These are phyloP conservation scores for Penicillium silybi DNA, from an alignment of 495 filamentous ascomycete species.

Conservation along the genomic window DNA sequence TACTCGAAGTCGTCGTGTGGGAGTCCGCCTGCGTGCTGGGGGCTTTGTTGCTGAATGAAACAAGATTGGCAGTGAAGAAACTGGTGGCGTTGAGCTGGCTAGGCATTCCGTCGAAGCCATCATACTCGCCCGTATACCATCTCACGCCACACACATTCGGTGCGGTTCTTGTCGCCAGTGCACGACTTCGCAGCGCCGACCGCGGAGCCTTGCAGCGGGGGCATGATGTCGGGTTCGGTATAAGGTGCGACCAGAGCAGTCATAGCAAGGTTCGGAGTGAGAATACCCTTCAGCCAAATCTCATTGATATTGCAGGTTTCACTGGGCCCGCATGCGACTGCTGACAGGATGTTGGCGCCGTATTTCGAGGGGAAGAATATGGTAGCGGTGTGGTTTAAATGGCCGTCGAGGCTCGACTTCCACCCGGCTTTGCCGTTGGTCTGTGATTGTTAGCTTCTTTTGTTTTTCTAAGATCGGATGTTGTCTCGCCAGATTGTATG, in stretches of 20 bases:
- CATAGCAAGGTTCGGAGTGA: constrained; percentile 59
- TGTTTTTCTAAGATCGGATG: constrained; percentile 7
- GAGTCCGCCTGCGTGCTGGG: background rate
- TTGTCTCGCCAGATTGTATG: constrained; percentile 60
- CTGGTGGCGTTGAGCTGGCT: constrained; percentile 40
- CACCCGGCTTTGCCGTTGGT: constrained; percentile 49
- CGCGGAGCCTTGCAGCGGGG: constrained; percentile 59
- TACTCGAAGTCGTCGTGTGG: constrained; percentile 15
- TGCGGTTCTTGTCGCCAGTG: constrained; percentile 49
- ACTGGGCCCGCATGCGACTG: constrained; percentile 67
- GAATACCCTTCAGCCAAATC: constrained; percentile 66
- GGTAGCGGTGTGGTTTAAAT: constrained; percentile 46
- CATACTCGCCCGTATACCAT: constrained; percentile 65
- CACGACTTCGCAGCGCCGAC: constrained; percentile 64
- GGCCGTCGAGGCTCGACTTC: constrained; percentile 52
- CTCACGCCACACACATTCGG: constrained; percentile 64
- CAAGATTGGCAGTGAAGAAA: constrained; percentile 50
- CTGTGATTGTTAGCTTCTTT: constrained; percentile 32
- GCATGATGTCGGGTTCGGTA: constrained; percentile 56
- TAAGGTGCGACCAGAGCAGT: constrained; percentile 59
- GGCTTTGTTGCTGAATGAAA: constrained; percentile 22
- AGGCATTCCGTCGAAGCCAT: constrained; percentile 53
- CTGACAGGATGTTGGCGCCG: constrained; percentile 54
- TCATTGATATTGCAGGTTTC: constrained; percentile 61
- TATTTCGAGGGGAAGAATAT: constrained; percentile 56